These are phyloP conservation scores for Ascosphaera pollenicola DNA, from an alignment of 2,329 filamentous ascomycete genomes.

Conservation along the genomic window DNA sequence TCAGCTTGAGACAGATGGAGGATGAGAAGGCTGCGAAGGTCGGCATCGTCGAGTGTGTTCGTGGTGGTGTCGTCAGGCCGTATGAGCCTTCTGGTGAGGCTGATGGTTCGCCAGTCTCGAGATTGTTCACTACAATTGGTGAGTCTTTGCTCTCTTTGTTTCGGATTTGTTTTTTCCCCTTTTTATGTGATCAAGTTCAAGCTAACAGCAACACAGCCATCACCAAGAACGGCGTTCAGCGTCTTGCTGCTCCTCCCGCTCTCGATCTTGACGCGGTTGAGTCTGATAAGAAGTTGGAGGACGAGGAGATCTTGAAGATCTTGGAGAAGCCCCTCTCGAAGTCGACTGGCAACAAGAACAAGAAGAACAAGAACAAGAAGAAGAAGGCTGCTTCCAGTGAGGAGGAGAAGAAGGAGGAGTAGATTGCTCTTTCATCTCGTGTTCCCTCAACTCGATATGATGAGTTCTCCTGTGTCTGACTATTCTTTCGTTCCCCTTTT, in stretches of 20 bases:
- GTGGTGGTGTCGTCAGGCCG: constrained; percentile 75
- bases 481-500: too few species aligned
- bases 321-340: constrained; percentile 62
- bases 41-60: constrained; percentile 90
- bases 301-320: constrained; percentile 88
- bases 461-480: too few species aligned
- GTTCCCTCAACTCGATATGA: too few species aligned
- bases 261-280: constrained; percentile 65
- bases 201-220: constrained; percentile 39
- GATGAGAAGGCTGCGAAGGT: constrained; percentile 92
- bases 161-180: background rate
- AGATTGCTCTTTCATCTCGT: too few species aligned
- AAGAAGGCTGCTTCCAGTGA: constrained; percentile 28
- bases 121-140: constrained; percentile 84
- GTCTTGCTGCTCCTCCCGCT: constrained; percentile 53
- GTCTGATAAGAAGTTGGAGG: constrained; percentile 93
- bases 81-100: constrained; percentile 95
- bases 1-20: constrained; percentile 89
- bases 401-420: constrained; percentile 18
- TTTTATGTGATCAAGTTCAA: background rate
- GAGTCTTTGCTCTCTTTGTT: constrained; percentile 23
- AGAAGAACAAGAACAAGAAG: constrained; percentile 87
- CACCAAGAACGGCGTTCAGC: constrained; percentile 90
- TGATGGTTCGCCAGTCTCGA: constrained; percentile 62
- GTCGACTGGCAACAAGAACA: constrained; percentile 45